A percentile compares a stretch with the other conserved stretches of the same genome.
These are phyloP conservation scores for Aspergillus ochraceus DNA, from an alignment of 2,329 filamentous ascomycete genomes.

Conservation along the genomic window DNA sequence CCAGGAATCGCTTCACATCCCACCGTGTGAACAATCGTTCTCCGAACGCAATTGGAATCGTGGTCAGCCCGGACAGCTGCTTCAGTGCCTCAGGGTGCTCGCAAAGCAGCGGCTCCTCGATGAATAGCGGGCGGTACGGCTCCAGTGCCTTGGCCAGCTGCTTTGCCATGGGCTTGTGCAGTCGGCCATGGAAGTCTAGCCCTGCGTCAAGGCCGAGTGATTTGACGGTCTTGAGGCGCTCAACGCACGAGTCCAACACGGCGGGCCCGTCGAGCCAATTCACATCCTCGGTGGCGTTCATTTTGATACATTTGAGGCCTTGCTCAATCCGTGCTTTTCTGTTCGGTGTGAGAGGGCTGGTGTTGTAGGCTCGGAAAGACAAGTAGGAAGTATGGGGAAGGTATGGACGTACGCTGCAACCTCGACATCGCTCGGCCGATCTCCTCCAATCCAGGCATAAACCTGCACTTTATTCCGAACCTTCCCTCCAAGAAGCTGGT, in stretches of 20 bases:
- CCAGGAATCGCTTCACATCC: slow-evolving; percentile 72
- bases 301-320: slow-evolving; percentile 60
- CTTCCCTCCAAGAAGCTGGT: slow-evolving; percentile 73
- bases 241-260: slow-evolving; percentile 62
- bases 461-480: slow-evolving; percentile 68
- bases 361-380: slow-evolving; percentile 1
- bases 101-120: slow-evolving; percentile 71
- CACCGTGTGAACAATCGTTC: slow-evolving; percentile 71
- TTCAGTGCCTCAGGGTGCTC: slow-evolving; percentile 69
- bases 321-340: slow-evolving; percentile 47
- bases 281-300: slow-evolving; percentile 77
- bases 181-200: slow-evolving; percentile 76
- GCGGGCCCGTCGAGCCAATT: slow-evolving; percentile 74
- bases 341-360: background rate
- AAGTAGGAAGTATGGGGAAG: background rate
- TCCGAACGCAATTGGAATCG: slow-evolving; percentile 69
- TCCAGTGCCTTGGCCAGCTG: slow-evolving; percentile 68
- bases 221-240: slow-evolving; percentile 69
- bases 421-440: slow-evolving; percentile 67
- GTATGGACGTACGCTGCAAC: slow-evolving; percentile 44
- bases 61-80: slow-evolving; percentile 47
- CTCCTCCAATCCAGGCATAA: slow-evolving; percentile 78
- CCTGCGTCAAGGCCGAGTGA: slow-evolving; percentile 69
- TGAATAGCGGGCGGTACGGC: slow-evolving; percentile 68
- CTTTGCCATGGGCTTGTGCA: slow-evolving; percentile 78